Evolutionary conservation across 192 early-diverging fungal species (phyloP), one percentile per base, ranked within the genome.

Genomic region (Jimgerdemannia lactiflua): DNA sequence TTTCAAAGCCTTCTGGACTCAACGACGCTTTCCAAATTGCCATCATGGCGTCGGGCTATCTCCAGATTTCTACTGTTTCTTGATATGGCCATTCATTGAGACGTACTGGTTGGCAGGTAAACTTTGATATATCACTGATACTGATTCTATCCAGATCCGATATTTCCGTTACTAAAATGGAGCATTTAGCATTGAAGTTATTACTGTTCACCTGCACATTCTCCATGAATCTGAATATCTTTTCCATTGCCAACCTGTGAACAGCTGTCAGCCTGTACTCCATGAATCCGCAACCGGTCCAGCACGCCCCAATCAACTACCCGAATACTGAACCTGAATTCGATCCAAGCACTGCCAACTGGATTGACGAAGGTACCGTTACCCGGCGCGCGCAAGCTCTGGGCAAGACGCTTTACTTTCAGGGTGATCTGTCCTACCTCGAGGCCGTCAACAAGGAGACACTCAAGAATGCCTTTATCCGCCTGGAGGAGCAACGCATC

Each of bases 11-110:
- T 29, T 1, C 29, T 29, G 29, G 29, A 29, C 29, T 29, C 29
- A 29, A 29, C 29, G 29, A 29, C 1, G 29, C 29, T 29, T 29
- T 29, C 29, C 1, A 29, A 18, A 10, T 42, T 71, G 42, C 9
- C 70, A 71, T 19, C 20, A 10, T 39, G 65, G 18, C 7, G 70
- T 39, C 39, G 11, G n/a, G 73, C 70, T 14, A 19, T 59, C 68
- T 10, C 3, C 78, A 92, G 92, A 95, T 77, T 93, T 95, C 76
- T 90, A 89, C 69, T 93, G 93, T 72, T 95, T 94, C 78, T 77
- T 95, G 67, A 80, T 94, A 65, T 95, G 94, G 94, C 93, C 93
- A n/a, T 95, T 94, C 74, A 81, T 95, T 44, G 94, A 95, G 75
- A 92, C 92, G 65, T 95, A 95, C 77, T 95, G 94, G 94, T 80